These are phyloP conservation scores for Lentinula lateritia DNA, from an alignment of 768 basidiomycete genomes.

Conservation along the genomic window DNA sequence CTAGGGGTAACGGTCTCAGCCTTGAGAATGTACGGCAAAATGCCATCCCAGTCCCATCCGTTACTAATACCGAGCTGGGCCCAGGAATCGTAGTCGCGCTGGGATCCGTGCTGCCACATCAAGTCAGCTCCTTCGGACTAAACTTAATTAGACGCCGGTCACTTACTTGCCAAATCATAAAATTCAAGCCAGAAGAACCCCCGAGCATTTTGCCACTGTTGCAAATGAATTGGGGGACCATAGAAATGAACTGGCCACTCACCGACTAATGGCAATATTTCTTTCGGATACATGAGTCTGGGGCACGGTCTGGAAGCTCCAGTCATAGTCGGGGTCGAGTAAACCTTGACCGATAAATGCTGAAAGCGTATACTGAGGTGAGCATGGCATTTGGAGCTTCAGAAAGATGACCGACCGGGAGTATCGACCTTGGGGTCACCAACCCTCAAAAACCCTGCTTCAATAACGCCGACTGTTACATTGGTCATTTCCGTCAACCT, in stretches of 20 bases:
- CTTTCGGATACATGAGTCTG: conserved; percentile 9
- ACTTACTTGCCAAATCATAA: conserved; percentile 13
- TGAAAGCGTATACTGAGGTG: neutral
- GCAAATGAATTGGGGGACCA: neutral
- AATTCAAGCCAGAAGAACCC: conserved; percentile 17
- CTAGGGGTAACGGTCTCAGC: neutral
- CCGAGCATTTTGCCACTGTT: conserved; percentile 18
- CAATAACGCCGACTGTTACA: conserved; percentile 16
- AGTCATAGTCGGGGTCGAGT: conserved; percentile 15
- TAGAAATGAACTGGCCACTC: neutral
- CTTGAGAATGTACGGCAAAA: conserved; percentile 5
- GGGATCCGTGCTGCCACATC: neutral
- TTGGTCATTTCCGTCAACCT: conserved; percentile 7
- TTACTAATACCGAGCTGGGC: conserved; percentile 9
- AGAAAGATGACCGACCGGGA: conserved; percentile 8
- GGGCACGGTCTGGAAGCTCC: conserved; percentile 10
- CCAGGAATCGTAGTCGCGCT: conserved; percentile 17
- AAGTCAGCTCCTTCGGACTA: no score
- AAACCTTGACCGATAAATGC: conserved; percentile 9
- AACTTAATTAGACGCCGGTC: no score
- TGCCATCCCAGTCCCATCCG: conserved; percentile 8
- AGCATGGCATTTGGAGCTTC: neutral
- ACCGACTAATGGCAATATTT: neutral
- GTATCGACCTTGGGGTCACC: conserved; percentile 17
- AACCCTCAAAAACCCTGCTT: conserved; percentile 12